Evolutionary conservation across 192 early-diverging fungal genomes (phyloP), one percentile per base, ranked within the genome.

Genomic region (Coemansia sp.): DNA sequence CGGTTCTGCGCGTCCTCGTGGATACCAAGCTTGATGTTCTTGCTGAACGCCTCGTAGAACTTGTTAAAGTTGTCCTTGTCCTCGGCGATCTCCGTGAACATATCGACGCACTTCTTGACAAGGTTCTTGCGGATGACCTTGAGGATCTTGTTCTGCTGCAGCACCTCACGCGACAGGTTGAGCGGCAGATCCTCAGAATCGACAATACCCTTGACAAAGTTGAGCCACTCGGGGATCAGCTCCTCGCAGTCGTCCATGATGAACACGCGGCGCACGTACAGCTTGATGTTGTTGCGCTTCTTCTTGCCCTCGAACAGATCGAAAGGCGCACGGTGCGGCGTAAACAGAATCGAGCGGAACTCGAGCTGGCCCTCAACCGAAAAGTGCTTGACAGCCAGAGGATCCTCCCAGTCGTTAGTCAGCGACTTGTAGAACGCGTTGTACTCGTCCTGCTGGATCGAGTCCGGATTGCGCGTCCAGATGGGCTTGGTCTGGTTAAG

Each of bases 201-300:
- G 73, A 99, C 97, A 74, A 99, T 91, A 84, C 95, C 97, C 93
- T 98, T 96, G 90, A 99, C 86, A 78, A 99, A 99, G 82, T 87
- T 91, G 75, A 99, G 88, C 92, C 93, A 99, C 85, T 98, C 94
- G 71, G 97, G 97, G 72, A 99, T 95, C 69, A 99, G 84, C 68
- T 99, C 96, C 74, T 97, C 95, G 85, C 93, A 97, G 88, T 99
- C 95, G 78, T 99, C 96, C 93, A 96, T 98, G 83, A 99, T 99
- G 87, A 99, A 98, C 69, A 99, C 97, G 71, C 96, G 95, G 75
- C 95, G 94, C 72, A 98, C 96, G 83, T 97, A 99, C 65, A 99
- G 88, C 88, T 97, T 98, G 89, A 99, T 97, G 93, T 97, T 98
- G 90, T 97, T 97, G 81, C 94, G 91, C 91, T 98, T 98, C 93